These are phyloP conservation scores for Aspergillus haitiensis DNA, from an alignment of 495 filamentous ascomycete species.

Conservation along the genomic window DNA sequence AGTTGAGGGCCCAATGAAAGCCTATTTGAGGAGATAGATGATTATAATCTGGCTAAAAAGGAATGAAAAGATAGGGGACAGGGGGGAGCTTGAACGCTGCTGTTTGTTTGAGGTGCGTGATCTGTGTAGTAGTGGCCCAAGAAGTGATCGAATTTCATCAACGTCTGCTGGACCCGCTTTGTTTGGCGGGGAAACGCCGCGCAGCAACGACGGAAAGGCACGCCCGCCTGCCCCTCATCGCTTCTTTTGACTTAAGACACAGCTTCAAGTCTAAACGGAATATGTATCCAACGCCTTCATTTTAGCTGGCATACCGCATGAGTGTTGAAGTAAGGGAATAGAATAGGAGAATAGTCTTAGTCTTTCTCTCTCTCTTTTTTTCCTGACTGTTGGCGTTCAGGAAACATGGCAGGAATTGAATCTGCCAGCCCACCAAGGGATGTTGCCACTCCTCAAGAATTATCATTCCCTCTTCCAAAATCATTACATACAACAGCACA, in stretches of 20 bases:
- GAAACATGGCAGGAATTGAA: slow-evolving; percentile 8
- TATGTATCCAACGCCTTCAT: neutral
- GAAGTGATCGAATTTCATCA: slow-evolving; percentile 4
- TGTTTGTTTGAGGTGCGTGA: neutral
- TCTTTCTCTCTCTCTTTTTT: too few relatives aligned
- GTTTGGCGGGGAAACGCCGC: slow-evolving; percentile 25
- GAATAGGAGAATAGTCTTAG: neutral
- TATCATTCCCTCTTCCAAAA: slow-evolving; percentile 76
- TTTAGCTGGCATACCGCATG: neutral
- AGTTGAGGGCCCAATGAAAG: neutral
- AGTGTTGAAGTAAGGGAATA: neutral
- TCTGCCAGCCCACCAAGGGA: slow-evolving; percentile 9
- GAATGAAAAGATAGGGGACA: neutral
- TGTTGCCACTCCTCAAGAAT: slow-evolving; percentile 48
- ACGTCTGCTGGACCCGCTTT: slow-evolving; percentile 20
- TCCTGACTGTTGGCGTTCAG: neutral
- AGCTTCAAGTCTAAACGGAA: neutral
- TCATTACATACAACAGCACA: slow-evolving; percentile 77
- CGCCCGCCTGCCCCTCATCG: neutral
- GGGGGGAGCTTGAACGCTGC: too few relatives aligned
- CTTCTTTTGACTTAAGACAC: neutral
- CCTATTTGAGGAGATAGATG: neutral
- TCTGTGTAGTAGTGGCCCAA: neutral
- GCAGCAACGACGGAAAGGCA: neutral
- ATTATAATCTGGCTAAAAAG: neutral